A percentile compares a stretch with the other conserved stretches of the same genome.
These are phyloP conservation scores for Liriodendron chinense DNA, from an alignment of 164 flowering plant species.

Conservation along the genomic window DNA sequence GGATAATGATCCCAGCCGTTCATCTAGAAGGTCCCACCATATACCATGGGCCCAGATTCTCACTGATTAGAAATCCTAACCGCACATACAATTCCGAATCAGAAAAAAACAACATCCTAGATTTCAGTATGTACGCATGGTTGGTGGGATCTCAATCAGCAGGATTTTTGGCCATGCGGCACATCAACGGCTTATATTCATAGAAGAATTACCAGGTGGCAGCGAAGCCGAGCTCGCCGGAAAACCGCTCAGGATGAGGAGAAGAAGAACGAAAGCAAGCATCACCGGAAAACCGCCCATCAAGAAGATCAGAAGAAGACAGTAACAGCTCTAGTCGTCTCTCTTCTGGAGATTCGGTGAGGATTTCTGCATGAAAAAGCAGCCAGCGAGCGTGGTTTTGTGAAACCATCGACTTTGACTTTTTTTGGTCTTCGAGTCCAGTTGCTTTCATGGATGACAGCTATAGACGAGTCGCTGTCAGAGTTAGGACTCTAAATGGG, in stretches of 20 bases:
- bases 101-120: neutral
- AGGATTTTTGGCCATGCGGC: neutral
- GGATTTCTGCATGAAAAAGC: neutral
- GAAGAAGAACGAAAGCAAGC: neutral
- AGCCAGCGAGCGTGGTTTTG: neutral
- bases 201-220: neutral
- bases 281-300: neutral
- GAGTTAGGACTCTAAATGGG: too few species aligned
- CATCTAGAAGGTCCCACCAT: too few species aligned
- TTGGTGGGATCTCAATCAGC: neutral
- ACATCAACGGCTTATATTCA: neutral
- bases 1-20: too few species aligned
- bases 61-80: too few species aligned
- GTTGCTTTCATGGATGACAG: neutral
- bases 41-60: too few species aligned
- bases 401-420: neutral
- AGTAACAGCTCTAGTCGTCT: neutral
- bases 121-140: neutral
- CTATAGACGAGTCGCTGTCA: neutral
- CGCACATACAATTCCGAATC: neutral
- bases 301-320: neutral
- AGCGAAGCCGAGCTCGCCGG: neutral
- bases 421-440: neutral
- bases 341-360: neutral
- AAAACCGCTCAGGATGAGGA: neutral